Evolutionary conservation across 1,284 basidiomycete species (phyloP).

Genomic region (Ustilago tritici): DNA sequence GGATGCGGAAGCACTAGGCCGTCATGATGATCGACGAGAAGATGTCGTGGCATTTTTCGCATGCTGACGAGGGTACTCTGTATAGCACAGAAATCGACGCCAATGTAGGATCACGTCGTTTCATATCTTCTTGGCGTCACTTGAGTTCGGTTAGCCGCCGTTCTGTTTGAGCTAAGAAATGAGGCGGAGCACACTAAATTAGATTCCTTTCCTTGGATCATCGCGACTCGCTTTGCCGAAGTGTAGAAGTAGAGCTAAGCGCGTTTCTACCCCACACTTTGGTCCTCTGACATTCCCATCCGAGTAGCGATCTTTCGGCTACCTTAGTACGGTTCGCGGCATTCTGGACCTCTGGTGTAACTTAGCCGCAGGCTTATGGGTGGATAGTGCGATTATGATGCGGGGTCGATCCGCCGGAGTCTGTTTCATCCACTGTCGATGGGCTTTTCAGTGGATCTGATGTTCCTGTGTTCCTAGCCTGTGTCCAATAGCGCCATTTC

Average conservation of each 20-base stretch:
- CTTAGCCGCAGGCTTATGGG: neutral
- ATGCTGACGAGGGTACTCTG: neutral
- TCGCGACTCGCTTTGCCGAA: neutral
- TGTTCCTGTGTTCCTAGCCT: conserved; percentile 3
- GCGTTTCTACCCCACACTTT: conserved; percentile 2
- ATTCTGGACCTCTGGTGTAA: neutral
- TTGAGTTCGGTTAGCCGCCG: neutral
- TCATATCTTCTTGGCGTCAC: neutral
- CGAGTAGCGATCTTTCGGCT: neutral
- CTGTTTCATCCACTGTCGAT: neutral
- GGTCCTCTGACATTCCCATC: neutral
- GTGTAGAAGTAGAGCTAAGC: neutral
- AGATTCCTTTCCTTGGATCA: conserved; percentile 2
- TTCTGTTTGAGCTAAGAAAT: neutral
- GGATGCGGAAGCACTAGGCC: neutral
- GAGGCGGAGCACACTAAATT: neutral
- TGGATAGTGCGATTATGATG: neutral
- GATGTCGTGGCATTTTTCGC: neutral
- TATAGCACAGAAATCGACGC: neutral
- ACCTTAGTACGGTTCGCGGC: neutral
- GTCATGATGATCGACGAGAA: neutral
- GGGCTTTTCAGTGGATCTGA: neutral
- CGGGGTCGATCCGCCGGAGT: conserved; percentile 2
- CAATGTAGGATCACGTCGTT: conserved; percentile 4
- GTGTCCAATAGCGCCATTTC: conserved; percentile 1